Base-by-base conservation (phyloP, 2,329 filamentous ascomycete genomes). In the Dothideomycetes sp. region DNA sequence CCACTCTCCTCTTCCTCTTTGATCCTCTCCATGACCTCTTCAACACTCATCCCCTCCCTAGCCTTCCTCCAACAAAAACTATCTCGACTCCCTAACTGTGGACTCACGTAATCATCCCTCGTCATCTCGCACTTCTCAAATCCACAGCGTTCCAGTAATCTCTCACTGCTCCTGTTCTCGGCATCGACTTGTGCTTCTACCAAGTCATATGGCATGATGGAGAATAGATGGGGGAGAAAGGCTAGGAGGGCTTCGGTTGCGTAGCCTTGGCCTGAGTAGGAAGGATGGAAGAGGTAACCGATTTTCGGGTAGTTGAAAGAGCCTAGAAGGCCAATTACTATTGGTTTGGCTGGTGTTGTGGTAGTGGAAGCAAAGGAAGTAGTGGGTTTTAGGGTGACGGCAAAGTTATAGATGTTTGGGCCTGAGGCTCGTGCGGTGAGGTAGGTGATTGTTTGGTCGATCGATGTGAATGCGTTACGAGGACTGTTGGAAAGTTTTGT, bases 211-310 rank as follows among this genome's bases (percentile, higher is more conserved):
- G 40, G 40, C 32, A 42, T 35, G 4, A 19, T 15, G 8, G 24
- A 13, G 13, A 42, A 42, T 4, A 42, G 13, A 22, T 30, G 12
- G 10, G 37, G 33, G 22, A 20, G 28, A 29, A 46, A 48, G 0
- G 47, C 46, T 16, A 32, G 20, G 31, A 52, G 15, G 2, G 50
- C 50, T 33, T 51, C 49, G 16, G 47, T 47, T 12, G 50, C 50
- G 23, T 45, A 49, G 5, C 50, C 50, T n/a, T 43, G 33, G 13
- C 45, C 42, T 20, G 42, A 43, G 15, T 45, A 27, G 3, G 15
- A n/a, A 4, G 49, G 44, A 13, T 33, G 36, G 20, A 50, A 51
- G 5, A 42, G 15, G 24, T 51, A 52, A 10, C 49, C 49, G 9
- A 52, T 46, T 15, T 48, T 38, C 3, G 50, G 49, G 16, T 42